Evolutionary conservation across 176 grass and related monocot genomes (phyloP).

Genomic region (Eragrostis curvula): DNA sequence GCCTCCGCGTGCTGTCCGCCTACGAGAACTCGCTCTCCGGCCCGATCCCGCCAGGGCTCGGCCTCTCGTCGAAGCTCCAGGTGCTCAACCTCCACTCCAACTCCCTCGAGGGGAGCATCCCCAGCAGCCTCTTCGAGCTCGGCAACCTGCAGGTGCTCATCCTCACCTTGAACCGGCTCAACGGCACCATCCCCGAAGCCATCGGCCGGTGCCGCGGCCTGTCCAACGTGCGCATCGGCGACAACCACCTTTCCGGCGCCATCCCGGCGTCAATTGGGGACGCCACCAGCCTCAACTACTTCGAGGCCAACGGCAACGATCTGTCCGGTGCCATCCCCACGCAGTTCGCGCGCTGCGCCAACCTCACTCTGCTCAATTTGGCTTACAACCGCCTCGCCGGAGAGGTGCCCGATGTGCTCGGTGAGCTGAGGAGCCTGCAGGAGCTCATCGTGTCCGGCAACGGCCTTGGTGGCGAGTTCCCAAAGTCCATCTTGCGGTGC

Average conservation of each 20-base stretch:
- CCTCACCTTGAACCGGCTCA: slow-evolving; percentile 83
- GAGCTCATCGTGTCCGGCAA: slow-evolving; percentile 81
- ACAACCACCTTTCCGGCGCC: slow-evolving; percentile 66
- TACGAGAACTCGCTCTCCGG: slow-evolving; percentile 84
- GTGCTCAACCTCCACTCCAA: slow-evolving; percentile 96
- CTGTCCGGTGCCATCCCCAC: slow-evolving; percentile 69
- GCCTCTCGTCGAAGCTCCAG: slow-evolving; percentile 56
- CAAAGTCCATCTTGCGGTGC: slow-evolving; percentile 68
- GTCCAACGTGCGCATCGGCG: slow-evolving; percentile 85
- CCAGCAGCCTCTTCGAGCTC: slow-evolving; percentile 66
- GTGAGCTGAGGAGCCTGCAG: slow-evolving; percentile 77
- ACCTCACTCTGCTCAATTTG: slow-evolving; percentile 87
- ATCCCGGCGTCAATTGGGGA: slow-evolving; percentile 75
- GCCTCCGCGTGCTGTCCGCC: slow-evolving; percentile 73
- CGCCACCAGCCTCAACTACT: slow-evolving; percentile 79
- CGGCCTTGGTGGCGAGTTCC: slow-evolving; percentile 64
- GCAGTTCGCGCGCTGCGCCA: slow-evolving; percentile 72
- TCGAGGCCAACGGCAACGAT: slow-evolving; percentile 83
- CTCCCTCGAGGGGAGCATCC: slow-evolving; percentile 71
- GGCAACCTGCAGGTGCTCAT: slow-evolving; percentile 71
- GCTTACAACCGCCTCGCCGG: slow-evolving; percentile 75
- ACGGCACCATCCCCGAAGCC: slow-evolving; percentile 66
- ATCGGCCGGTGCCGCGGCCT: slow-evolving; percentile 67
- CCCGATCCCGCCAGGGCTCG: slow-evolving; percentile 66
- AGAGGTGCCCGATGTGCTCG: slow-evolving; percentile 57